Evolutionary conservation across 2,329 filamentous ascomycete genomes (phyloP), one percentile per base, ranked within the genome.

Genomic region (Pseudocercospora crystallina): DNA sequence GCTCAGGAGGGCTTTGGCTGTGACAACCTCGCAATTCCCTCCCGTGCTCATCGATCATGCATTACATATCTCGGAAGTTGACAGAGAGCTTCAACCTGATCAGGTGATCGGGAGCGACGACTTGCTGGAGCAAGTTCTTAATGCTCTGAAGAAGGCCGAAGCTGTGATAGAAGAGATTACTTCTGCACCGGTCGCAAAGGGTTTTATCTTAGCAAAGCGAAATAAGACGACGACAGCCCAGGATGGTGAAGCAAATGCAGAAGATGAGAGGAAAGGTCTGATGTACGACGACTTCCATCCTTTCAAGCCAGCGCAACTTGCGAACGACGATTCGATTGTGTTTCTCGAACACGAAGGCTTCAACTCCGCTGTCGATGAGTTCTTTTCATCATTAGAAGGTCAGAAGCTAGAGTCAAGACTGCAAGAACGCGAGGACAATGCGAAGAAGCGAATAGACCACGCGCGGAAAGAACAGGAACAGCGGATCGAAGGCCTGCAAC

Each of bases 221-320:
- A 65, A 38, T 56, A 51, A 43, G 9, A 33, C 33, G 10, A 49
- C 51, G 14, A 40, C 49, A 9, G 51, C 49, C 0, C 58, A 71
- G 45, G 61, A 60, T 29, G 65, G 64, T 26, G 68, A 71, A 8
- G 39, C 26, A 72, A 67, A 3, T 57, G 70, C 20, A n/a, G 43
- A 63, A 7, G 74, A 72, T 74, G 76, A 8, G 69, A 69, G 50
- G 15, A 39, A 57, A 5, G 71, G 67, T 9, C 66, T 94, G 5
- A 74, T 95, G 2, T 99, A 96, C 65, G 88, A 96, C 47, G 94
- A 99, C 63, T 97, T 96, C 62, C 92, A 97, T 61, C 94, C 94
- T 0, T 97, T 97, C 69, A 76, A 86, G 34, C 94, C 94, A 0
- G 76, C 79, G 15, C 92, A 97, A 60, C 87, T 95, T 55, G 82